Conservation (phyloP, 2,329 filamentous ascomycete species). For the Chaetomium sp. region DNA sequence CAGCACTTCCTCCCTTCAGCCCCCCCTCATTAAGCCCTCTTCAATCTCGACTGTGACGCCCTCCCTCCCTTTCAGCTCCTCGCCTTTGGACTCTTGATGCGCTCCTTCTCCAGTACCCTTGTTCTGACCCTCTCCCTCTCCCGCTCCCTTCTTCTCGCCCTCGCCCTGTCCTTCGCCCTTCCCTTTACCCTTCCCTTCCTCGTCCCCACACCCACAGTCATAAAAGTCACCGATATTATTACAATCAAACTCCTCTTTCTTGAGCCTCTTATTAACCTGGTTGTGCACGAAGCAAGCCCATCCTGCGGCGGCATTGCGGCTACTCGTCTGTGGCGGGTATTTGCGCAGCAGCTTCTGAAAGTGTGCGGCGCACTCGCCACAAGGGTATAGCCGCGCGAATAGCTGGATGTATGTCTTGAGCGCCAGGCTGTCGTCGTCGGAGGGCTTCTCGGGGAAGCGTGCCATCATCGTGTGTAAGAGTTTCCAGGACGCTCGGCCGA, state of each 20-base stretch:
- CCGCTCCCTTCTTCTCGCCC: constrained; percentile 25
- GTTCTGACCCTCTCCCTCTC: constrained; percentile 18
- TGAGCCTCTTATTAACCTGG: constrained; percentile 56
- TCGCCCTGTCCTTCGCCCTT: constrained; percentile 23
- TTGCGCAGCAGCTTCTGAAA: constrained; percentile 56
- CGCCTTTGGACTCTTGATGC: background rate
- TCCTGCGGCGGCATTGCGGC: constrained; percentile 56
- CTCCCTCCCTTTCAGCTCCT: constrained; percentile 12
- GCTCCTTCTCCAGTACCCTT: constrained; percentile 7
- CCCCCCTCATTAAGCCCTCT: constrained; percentile 22
- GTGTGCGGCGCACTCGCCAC: constrained; percentile 62
- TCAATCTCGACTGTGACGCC: constrained; percentile 20
- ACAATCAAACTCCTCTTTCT: constrained; percentile 59
- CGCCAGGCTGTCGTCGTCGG: constrained; percentile 54
- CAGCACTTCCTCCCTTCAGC: constrained; percentile 7
- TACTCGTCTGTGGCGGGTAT: constrained; percentile 59
- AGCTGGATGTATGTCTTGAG: constrained; percentile 60
- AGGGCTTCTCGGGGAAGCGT: constrained; percentile 60
- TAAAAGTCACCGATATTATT: constrained; percentile 64
- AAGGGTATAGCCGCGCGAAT: constrained; percentile 63
- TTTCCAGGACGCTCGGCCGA: constrained; percentile 63
- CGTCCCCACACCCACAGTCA: constrained; percentile 65
- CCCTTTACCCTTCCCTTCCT: constrained; percentile 41
- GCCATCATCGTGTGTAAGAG: constrained; percentile 66
- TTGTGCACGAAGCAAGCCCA: constrained; percentile 67